Percentiles rank a stretch among this genome's conserved stretches.
Conservation (phyloP, 176 grass and related monocot genomes). For the Secale cereale region DNA sequence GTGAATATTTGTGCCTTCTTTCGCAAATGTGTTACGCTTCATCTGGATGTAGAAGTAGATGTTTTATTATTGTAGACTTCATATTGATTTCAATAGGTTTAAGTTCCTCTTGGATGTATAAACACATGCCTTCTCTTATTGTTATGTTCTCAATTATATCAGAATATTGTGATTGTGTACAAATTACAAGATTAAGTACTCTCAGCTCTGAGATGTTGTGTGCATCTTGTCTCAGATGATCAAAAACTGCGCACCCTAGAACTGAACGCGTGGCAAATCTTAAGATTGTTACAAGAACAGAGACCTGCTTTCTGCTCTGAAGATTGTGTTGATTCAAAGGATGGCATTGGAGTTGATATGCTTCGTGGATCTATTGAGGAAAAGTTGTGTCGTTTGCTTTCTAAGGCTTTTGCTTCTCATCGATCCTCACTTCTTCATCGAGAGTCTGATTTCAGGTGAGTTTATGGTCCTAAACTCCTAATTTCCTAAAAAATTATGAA, state of each 20-base stretch:
- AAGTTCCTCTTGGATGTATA: constrained; percentile 3
- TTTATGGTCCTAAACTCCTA: neutral
- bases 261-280: constrained; percentile 87
- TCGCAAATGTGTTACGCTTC: neutral
- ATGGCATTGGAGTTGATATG: constrained; percentile 8
- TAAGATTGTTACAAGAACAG: constrained; percentile 78
- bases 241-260: constrained; percentile 70
- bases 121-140: neutral
- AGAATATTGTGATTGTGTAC: neutral
- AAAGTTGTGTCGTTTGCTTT: constrained; percentile 63
- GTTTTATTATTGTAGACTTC: constrained; percentile 3
- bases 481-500: neutral
- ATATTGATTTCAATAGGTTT: neutral
- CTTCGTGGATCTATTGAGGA: constrained; percentile 31
- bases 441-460: constrained; percentile 51
- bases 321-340: constrained; percentile 39
- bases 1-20: constrained; percentile 39
- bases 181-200: constrained; percentile 14
- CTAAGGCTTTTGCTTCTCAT: constrained; percentile 58
- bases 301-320: constrained; percentile 59
- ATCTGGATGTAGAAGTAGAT: neutral
- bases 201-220: neutral
- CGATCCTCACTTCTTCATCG: constrained; percentile 34
- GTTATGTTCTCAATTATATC: neutral
- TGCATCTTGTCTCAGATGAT: constrained; percentile 52